Base-by-base conservation (phyloP, 164 flowering plant species). In the Stephania japonica region DNA sequence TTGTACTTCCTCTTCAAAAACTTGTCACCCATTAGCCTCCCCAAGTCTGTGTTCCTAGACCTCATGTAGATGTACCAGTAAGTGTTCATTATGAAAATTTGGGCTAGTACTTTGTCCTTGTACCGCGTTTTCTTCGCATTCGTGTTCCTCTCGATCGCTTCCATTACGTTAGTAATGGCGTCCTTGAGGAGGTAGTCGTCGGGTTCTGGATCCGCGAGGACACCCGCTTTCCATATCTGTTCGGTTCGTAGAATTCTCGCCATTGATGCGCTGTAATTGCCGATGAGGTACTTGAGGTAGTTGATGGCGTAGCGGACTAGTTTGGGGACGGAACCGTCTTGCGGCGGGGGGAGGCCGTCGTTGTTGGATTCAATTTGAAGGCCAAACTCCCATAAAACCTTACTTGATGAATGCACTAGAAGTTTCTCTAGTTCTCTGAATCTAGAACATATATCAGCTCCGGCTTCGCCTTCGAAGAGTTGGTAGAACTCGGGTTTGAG, bases 61-160 rank as follows among this genome's bases (percentile, higher is more conserved):
- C 91, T 85, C 91, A 90, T 90, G 86, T 90, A 90, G 12, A 90
- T 85, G 78, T 90, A 90, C 95, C 95, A 90, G 77, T 89, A 86
- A 0, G 90, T 84, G 81, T 90, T 90, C 95, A 90, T 87, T 41
- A 83, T 23, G 77, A 89, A 90, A 1, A 89, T 65, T 21, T 82
- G 81, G 0, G 84, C 73, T 0, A 90, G 81, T 11, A 85, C 76
- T 75, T 75, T 82, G 81, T 90, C 91, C 70, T 79, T 84, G 81
- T 84, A 89, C 18, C 80, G 78, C 2, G 76, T 68, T 71, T 79
- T 84, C 71, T 89, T 87, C 4, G 74, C 76, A 50, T 89, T 90
- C 0, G 87, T 65, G 72, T 87, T 85, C 61, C 95, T 82, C 70
- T 82, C 84, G 0, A 90, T 74, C 2, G 91, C 95, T 73, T 87